A percentile compares a stretch with the other conserved stretches of the same genome.
These are phyloP conservation scores for Myochromella boudieri DNA, from an alignment of 768 basidiomycete genomes.

Conservation along the genomic window DNA sequence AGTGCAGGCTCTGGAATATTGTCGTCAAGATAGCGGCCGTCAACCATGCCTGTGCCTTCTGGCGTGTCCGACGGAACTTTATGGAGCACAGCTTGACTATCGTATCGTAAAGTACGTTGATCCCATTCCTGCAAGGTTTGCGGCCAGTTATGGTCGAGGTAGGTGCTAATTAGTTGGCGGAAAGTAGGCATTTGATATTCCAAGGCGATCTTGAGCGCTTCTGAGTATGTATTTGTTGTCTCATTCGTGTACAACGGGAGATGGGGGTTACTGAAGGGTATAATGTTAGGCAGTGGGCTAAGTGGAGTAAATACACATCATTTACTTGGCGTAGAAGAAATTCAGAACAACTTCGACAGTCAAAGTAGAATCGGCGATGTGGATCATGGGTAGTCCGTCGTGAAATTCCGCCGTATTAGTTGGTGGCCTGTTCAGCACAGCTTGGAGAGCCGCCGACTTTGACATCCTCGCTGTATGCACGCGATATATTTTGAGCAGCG, in stretches of 20 bases:
- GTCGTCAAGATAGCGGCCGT: slow-evolving; percentile 7
- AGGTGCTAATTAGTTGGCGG: not conserved
- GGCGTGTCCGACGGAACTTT: not conserved
- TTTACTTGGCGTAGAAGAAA: not conserved
- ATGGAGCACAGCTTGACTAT: not conserved
- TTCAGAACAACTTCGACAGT: not conserved
- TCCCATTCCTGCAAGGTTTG: not conserved
- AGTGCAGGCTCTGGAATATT: not conserved
- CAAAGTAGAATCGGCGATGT: not conserved
- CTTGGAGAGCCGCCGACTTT: no score
- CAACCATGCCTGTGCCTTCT: not conserved
- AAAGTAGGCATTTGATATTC: not conserved
- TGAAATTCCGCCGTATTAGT: no score
- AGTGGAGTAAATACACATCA: no score
- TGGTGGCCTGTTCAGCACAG: no score
- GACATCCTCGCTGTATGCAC: no score
- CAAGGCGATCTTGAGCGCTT: not conserved
- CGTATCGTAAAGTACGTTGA: not conserved
- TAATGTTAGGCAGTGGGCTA: no score
- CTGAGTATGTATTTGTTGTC: not conserved
- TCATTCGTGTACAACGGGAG: not conserved
- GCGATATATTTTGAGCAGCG: no score
- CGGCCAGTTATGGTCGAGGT: not conserved
- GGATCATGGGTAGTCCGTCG: no score
- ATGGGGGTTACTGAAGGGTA: not conserved